Conservation (phyloP, 805 yeast species). For the Candida bentonensis region DNA sequence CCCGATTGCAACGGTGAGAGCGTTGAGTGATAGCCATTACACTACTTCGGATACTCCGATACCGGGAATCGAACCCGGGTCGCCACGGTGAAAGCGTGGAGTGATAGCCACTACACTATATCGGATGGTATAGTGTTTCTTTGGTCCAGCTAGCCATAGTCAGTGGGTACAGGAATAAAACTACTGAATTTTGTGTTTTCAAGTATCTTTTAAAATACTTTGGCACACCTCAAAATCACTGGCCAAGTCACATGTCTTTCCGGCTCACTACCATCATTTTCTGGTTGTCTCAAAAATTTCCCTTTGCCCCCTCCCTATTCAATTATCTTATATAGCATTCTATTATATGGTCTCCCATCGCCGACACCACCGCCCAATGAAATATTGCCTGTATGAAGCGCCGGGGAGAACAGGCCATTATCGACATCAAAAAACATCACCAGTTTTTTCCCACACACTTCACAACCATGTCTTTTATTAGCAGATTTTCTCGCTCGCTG, state of each 20-base stretch:
- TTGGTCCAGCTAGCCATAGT: too few species aligned
- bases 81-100: slow-evolving; percentile 77
- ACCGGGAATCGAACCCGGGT: slow-evolving; percentile 25
- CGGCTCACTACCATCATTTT: too few species aligned
- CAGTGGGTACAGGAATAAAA: too few species aligned
- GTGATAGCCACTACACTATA: slow-evolving; percentile 75
- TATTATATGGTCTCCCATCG: not conserved
- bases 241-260: too few species aligned
- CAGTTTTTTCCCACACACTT: not conserved
- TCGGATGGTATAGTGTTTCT: slow-evolving; percentile 24
- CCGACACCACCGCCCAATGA: slow-evolving; percentile 1
- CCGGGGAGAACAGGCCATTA: not conserved
- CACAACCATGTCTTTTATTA: not conserved
- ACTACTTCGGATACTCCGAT: slow-evolving; percentile 14
- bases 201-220: too few species aligned
- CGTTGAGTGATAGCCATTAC: slow-evolving; percentile 1
- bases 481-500: not conserved
- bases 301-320: too few species aligned
- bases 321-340: too few species aligned
- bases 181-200: too few species aligned
- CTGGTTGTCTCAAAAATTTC: too few species aligned
- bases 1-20: slow-evolving; percentile 1
- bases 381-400: not conserved
- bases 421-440: not conserved
- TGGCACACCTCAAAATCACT: too few species aligned